Evolutionary conservation across 129 eudicot species (phyloP).

Genomic region (Pseudognaphalium luteoalbum): DNA sequence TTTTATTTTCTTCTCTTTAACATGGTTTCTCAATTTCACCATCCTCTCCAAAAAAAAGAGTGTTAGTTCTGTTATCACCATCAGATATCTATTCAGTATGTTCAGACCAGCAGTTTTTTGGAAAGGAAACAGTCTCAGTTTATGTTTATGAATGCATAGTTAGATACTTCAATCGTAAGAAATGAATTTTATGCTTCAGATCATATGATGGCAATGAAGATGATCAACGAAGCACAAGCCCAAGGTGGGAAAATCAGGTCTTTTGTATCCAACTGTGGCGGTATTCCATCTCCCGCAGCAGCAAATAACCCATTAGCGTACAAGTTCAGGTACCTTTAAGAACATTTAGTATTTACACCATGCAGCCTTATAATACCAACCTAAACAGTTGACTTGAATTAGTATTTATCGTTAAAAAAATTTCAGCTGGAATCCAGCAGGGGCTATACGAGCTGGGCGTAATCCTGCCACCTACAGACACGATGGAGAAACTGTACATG

Average conservation of each 20-base stretch:
- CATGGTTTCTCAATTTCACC: too few relatives aligned
- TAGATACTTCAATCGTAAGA: neutral
- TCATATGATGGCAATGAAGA: constrained; percentile 99
- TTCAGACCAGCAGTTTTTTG: neutral
- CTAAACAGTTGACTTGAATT: neutral
- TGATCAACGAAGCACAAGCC: constrained; percentile 80
- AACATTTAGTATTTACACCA: constrained; percentile 1
- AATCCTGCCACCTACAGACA: constrained; percentile 85
- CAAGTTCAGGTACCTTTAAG: constrained; percentile 74
- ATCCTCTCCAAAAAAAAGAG: too few relatives aligned
- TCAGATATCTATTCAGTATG: neutral
- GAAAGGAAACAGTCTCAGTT: constrained; percentile 2
- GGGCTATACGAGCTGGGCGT: constrained; percentile 89
- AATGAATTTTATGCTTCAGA: constrained; percentile 50
- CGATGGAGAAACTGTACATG: constrained; percentile 65
- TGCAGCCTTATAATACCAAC: neutral
- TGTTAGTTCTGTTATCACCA: too few relatives aligned
- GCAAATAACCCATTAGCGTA: constrained; percentile 96
- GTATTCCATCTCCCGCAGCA: constrained; percentile 96
- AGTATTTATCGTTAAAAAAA: neutral
- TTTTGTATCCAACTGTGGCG: constrained; percentile 93
- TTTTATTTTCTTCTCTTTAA: neutral
- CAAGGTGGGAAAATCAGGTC: constrained; percentile 79
- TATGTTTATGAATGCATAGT: neutral
- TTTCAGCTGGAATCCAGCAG: constrained; percentile 97